Evolutionary conservation across 306 rosid species (phyloP), one percentile per base, ranked within the genome.

Genomic region (Phaseolus lunatus): DNA sequence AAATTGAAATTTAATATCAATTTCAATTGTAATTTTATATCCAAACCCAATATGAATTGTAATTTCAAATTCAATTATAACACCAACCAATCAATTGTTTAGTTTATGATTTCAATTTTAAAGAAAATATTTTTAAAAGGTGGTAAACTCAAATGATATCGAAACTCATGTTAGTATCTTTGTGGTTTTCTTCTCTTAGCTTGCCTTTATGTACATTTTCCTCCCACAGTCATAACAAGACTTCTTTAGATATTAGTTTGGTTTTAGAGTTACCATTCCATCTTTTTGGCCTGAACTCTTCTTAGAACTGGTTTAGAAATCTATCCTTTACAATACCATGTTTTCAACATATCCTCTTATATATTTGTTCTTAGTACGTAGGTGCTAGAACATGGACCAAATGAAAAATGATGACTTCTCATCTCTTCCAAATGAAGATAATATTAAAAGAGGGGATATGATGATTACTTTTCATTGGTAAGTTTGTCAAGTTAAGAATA

Each of bases 331-430:
- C 48, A 54, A 8, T 57, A 65, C 70, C 22, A 27, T 15, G 12
- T 13, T 57, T 23, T 13, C 18, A 16, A 18, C 48, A 35, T 35
- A 65, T 78, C 76, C 62, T 61, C 53, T 15, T 15, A 37, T 23
- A 24, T 33, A 57, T 71, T 52, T 49, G 44, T 83, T 84, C 83
- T 11, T 83, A 94, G 98, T 84, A 87, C 85, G 97, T 93, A 70
- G 97, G 97, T 23, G 96, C 98, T 24, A 95, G 96, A 87, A 96
- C 97, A 65, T 95, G 98, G 98, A 95, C 98, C 84, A 95, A 88
- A 79, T 95, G 97, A 97, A 97, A 95, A 89, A 92, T 95, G 98
- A 86, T 87, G 93, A 92, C 95, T 45, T 92, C 96, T 39, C 97
- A 90, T 88, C 98, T 76, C 76, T 85, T 83, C 95, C 91, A 76